Conservation (phyloP, 2,329 filamentous ascomycete genomes). For the Epichloe scottii region DNA sequence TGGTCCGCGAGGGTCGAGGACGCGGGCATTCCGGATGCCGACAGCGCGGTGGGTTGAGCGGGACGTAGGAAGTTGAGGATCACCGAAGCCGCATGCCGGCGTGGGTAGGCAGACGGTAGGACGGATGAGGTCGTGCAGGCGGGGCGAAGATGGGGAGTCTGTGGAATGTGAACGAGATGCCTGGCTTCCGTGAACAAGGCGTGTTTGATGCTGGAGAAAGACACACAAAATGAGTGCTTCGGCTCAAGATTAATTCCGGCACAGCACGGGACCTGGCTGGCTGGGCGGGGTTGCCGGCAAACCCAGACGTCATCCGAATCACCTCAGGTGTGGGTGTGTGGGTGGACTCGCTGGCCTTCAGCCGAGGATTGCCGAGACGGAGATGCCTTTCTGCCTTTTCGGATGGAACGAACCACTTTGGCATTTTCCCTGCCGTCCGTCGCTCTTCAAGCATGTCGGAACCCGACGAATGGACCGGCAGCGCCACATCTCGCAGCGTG, state of each 20-base stretch:
- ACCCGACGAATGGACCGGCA: neutral
- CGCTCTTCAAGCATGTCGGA: neutral
- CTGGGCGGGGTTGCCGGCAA: too few species aligned
- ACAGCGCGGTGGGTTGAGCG: slow-evolving; percentile 1
- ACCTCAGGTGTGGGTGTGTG: too few species aligned
- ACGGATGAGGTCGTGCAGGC: neutral
- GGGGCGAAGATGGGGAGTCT: neutral
- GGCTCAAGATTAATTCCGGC: slow-evolving; percentile 2
- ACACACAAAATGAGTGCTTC: neutral
- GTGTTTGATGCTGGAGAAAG: neutral
- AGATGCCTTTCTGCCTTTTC: neutral
- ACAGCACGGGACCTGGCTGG: slow-evolving; percentile 1
- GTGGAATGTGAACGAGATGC: neutral
- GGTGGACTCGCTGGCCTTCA: neutral
- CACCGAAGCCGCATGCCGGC: slow-evolving; percentile 9
- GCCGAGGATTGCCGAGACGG: slow-evolving; percentile 11
- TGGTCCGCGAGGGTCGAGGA: slow-evolving; percentile 41
- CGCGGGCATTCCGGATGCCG: slow-evolving; percentile 36
- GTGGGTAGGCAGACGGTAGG: neutral
- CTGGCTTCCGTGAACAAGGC: neutral
- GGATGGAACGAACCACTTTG: neutral
- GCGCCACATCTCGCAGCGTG: slow-evolving; percentile 13
- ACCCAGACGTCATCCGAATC: slow-evolving; percentile 7
- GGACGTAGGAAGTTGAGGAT: slow-evolving; percentile 9
- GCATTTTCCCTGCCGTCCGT: too few species aligned